Base-by-base conservation (phyloP, 805 yeast genomes). In the Pichia scutulata region DNA sequence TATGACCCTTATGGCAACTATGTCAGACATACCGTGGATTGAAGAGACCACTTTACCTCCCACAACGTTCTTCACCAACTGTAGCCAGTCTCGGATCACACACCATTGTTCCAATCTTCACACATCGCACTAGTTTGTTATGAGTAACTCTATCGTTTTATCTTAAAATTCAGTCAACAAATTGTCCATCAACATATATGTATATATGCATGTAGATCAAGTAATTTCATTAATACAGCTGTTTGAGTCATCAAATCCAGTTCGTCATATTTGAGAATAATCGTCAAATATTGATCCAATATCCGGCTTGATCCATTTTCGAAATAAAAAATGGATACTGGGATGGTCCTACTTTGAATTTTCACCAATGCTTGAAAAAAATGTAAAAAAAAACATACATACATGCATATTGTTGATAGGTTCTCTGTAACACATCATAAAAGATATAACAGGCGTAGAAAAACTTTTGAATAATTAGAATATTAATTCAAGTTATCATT, bases 311-410 rank as follows among this genome's bases (percentile, higher is more conserved):
- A 30, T 41, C 16, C 9, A 28, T 13, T 8, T 28, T 39, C 1
- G 7, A 5, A 24, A 33, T 7, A 23, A 33, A 25, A 28, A 14
- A 3, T 10, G 21, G 18, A 44, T 43, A 25, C 50, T 47, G 53
- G 53, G 53, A 47, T 43, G 50, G 53, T 50, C 53, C 48, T 50
- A 47, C 44, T 47, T 8, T 7, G 10, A 25, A 33, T 21, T 33
- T 25, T 47, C 42, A n/a, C 37, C 46, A 47, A 24, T 24, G n/a
- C 8, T n/a, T 33, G 37, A 14, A 25, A 9, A 18, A 43, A 16
- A 13, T 24, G 33, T 13, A 28, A 13, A 28, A 28, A 13, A 3
- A 8, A 28, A 28, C 33, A 13, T 28, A 13, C 14, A 28, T 28
- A 28, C n/a, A 28, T 28, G 3, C 33, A 8, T 28, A 12, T 6